Base-by-base conservation (phyloP, 2,329 filamentous ascomycete genomes). In the Penicillium italicum region DNA sequence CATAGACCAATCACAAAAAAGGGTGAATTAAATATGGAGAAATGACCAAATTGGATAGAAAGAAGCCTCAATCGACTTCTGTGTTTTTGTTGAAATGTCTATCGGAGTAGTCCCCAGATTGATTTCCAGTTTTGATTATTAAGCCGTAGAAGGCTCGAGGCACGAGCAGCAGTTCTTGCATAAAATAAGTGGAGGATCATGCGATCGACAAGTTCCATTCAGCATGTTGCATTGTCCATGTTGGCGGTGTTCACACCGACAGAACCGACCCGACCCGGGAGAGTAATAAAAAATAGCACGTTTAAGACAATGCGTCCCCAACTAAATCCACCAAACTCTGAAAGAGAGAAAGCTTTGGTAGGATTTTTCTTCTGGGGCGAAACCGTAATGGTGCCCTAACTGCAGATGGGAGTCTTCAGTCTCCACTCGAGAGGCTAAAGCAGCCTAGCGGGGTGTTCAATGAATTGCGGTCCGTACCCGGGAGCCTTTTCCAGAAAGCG, bases 221-320 rank as follows among this genome's bases (percentile, higher is more conserved):
- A 65, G 62, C 60, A 57, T 55, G 59, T 49, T 65, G 60, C 55
- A 61, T 61, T 50, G 52, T 60, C 57, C 49, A 60, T 54, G 59
- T 56, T 63, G 58, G 56, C 53, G 50, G 52, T 57, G 60, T 51
- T 57, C 57, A 69, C 66, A 71, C 68, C 66, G 68, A 70, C 66
- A 65, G 50, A 42, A 42, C 16, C 24, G 40, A 42, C 38, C 14
- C 14, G 18, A 58, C 49, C 44, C 41, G 36, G 36, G 33, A 60
- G 48, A 45, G 55, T 40, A 43, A 62, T 50, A 30, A 60, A 56
- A 56, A 47, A 40, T 51, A 51, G 53, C 46, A 54, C 48, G 28
- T 40, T 53, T 18, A 8, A 18, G 24, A 40, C 4, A 34, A 42
- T 40, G 62, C 63, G 56, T 56, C 24, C 48, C 5, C 6, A 63